phyloP scores from a whole-genome alignment of 23 red algal genomes.

The Chondrus crispus region DNA sequence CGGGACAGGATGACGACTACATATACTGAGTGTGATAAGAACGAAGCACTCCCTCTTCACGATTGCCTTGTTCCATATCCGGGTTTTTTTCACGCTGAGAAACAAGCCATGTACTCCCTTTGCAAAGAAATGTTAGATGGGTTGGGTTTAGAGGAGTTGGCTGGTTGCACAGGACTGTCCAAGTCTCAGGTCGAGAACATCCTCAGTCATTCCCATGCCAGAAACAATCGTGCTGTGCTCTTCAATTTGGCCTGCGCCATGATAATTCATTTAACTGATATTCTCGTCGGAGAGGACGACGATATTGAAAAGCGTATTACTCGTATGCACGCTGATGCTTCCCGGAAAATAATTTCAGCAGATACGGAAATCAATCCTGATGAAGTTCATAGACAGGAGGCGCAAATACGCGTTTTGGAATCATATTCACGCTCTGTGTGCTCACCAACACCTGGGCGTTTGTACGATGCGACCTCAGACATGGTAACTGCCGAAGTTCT shows the following conservation, averaged over 20 bases:
- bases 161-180: background rate
- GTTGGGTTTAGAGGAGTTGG: background rate
- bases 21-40: too few relatives aligned
- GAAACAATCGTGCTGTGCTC: background rate
- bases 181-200: background rate
- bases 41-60: background rate
- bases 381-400: too few relatives aligned
- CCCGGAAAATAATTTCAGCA: too few relatives aligned
- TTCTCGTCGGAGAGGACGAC: background rate
- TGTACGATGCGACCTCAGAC: too few relatives aligned
- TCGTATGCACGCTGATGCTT: too few relatives aligned
- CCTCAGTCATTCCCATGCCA: background rate
- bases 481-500: background rate
- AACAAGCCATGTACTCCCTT: background rate
- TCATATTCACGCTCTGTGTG: too few relatives aligned
- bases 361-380: too few relatives aligned
- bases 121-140: background rate
- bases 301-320: background rate
- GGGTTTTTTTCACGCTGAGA: constrained; percentile 4
- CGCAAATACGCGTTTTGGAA: background rate
- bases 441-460: too few relatives aligned
- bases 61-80: background rate
- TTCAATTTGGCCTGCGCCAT: background rate
- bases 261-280: background rate
- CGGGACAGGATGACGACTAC: background rate